Base-by-base conservation (phyloP, 169 alveolate species). In the Plasmodium falciparum region DNA sequence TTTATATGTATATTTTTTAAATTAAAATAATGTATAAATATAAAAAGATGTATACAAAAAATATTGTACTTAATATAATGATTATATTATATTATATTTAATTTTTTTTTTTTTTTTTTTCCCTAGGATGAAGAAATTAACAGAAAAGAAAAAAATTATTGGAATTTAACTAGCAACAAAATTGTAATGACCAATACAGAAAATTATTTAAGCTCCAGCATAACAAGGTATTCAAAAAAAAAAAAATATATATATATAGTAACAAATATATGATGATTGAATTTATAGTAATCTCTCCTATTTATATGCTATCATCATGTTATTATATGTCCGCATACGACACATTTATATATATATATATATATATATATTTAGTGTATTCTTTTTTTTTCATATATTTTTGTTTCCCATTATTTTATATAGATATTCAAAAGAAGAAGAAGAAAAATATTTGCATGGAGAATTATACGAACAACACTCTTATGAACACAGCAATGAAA, bases 111-210 rank as follows among this genome's bases (percentile, higher is more conserved):
- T 33, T 33, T 33, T 33, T 33, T 33, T 56, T 15, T 69, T 49
- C 13, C 3, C 29, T n/a, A 80, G 90, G 80, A 80, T 20, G 90
- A 80, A 69, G 90, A 80, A 66, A 80, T 80, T 39, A 62, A 67
- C 15, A 43, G 90, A 71, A 80, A 80, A 29, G 90, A 80, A 15
- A 80, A 80, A 47, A 74, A 61, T 59, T 80, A 80, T 29, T 80
- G 90, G 90, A 69, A 80, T 49, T 49, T 80, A 12, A 70, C 90
- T 9, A 39, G 47, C 12, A 80, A 80, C 58, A 80, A 74, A 39
- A 80, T 80, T 26, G 70, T 39, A 15, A 67, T 80, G 58, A 45
- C 52, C 24, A 33, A 45, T 20, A 63, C 52, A 39, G 15, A 58
- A 39, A 49, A n/a, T 17, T 33, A 6, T 20, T 29, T 26, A 54